Evolutionary conservation across 441 rosid species (phyloP), one percentile per base, ranked within the genome.

Genomic region (Macaranga tanarius): DNA sequence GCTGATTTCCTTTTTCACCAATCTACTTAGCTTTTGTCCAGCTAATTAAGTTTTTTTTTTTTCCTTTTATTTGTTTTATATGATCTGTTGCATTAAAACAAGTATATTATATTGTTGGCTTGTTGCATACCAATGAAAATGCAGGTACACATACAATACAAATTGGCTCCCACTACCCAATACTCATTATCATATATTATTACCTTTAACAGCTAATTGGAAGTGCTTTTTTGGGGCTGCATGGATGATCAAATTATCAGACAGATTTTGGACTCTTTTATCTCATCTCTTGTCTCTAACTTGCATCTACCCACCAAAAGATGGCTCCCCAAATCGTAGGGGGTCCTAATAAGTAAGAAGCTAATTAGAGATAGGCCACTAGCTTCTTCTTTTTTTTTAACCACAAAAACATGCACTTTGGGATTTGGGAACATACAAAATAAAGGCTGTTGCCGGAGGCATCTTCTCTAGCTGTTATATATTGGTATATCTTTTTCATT

Each of bases 131-230:
- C 70, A 60, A 65, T 52, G 4, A 71, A 48, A 48, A 22, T 34
- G 22, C 10, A 25, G 40, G 61, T 77, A 80, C 80, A 73, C 74
- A 73, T 73, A 82, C 83, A 67, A 67, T 71, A 82, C 83, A 67
- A 67, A 54, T 9, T 42, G 66, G 19, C 48, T 7, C 25, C 44
- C 26, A 74, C 67, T 11, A 34, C 38, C 38, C 38, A 31, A 31
- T 31, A 31, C 38, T 8, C 51, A 34, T 52, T 15, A 31, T n/a
- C 74, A n/a, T 50, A 38, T 25, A 42, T 7, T 4, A 42, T 8
- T 38, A 38, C 40, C 67, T 63, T 71, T 48, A 71, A 42, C 71
- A 67, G 57, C 62, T 71, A 59, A 56, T 61, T 34, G 58, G 58
- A 56, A 16, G 25, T 22, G 62, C 71, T 68, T 47, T 65, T 20